Conservation (phyloP, 2,329 filamentous ascomycete genomes). For the Colletotrichum zoysiae region DNA sequence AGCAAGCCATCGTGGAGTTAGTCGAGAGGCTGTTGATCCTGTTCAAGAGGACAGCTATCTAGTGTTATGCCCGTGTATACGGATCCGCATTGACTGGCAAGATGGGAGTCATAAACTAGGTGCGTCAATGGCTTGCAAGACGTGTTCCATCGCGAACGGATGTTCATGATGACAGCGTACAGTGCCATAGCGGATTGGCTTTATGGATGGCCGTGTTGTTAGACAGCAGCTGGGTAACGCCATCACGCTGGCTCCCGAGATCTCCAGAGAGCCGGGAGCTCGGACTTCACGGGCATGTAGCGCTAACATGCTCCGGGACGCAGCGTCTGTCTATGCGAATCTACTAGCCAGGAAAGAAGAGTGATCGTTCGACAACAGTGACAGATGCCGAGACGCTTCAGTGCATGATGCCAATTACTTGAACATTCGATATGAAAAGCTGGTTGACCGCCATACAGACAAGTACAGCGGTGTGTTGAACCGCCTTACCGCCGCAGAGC, state of each 20-base stretch:
- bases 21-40: background rate
- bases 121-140: conserved; percentile 34
- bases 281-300: conserved; percentile 5
- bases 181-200: background rate
- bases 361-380: conserved; percentile 4
- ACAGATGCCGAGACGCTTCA: conserved; percentile 17
- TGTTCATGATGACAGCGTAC: conserved; percentile 4
- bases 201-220: background rate
- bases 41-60: conserved; percentile 2
- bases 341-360: conserved; percentile 9
- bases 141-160: conserved; percentile 22
- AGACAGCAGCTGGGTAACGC: conserved; percentile 2
- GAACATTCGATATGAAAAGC: background rate
- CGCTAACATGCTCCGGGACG: conserved; percentile 1
- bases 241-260: conserved; percentile 24
- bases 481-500: background rate
- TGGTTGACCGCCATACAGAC: conserved; percentile 28
- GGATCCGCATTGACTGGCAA: background rate
- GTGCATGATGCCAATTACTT: background rate
- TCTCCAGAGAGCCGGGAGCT: background rate
- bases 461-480: conserved; percentile 29
- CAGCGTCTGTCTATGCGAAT: conserved; percentile 16
- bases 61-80: conserved; percentile 12
- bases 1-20: conserved; percentile 3
- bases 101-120: background rate